Evolutionary conservation across 345 rosid species (phyloP), one percentile per base, ranked within the genome.

Genomic region (Bruguiera sexangula): DNA sequence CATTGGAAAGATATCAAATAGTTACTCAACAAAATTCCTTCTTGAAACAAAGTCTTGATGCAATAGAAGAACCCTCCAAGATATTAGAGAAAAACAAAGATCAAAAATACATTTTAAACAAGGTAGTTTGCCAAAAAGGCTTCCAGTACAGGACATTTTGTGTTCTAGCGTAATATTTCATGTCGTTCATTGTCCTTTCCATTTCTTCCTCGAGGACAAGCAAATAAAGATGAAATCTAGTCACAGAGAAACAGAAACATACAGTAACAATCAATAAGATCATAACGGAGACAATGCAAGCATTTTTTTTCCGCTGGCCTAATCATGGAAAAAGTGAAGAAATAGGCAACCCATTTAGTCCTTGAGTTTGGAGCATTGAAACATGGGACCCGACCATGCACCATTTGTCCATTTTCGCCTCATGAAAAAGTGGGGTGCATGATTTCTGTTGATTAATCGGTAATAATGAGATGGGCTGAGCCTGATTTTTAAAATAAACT

Each of bases 391-490:
- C 50, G 8, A 7, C 10, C 16, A 4, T 13, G 50, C 19, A 13
- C 50, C 50, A 43, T 43, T 43, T 43, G 15, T 43, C 50, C 50
- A 43, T 11, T 43, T 13, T 43, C 50, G 50, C 19, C 19, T 18
- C 5, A 43, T 43, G 50, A 43, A 43, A 43, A 43, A 3, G 50
- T 43, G 18, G 50, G 50, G 50, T 43, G 50, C 16, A 43, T 43
- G 50, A 43, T 43, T 43, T 6, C 26, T 18, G 18, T 20, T 29
- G 20, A 0, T 31, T 48, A 34, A 10, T 62, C 53, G 79, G 67
- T 53, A 66, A 62, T 10, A 39, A 71, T 66, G 72, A 56, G 59
- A 43, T 43, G 19, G 50, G 50, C 18, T 3, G 50, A 43, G 50
- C 50, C 50, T 15, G 59, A 24, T 55, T 21, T 3, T n/a, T 21